A percentile compares a stretch with the other conserved stretches of the same genome.
phyloP scores from a whole-genome alignment of 257 asterid genomes.

The Gardenia jasminoides region DNA sequence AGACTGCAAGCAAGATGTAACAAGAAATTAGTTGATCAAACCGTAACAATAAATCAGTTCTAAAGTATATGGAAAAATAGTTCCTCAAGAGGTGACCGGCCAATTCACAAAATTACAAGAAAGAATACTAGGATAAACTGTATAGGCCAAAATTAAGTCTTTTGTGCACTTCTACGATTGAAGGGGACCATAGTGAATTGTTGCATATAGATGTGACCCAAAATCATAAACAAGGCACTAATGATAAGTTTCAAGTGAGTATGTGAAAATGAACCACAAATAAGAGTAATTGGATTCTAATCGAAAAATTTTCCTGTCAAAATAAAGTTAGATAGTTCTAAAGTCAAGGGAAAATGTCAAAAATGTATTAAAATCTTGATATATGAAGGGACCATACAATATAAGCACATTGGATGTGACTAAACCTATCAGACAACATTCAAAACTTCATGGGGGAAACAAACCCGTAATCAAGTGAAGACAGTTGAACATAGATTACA shows the following conservation, averaged over 20 bases:
- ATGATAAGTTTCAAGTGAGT: neutral
- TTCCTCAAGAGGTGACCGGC: no score
- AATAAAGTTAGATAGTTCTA: neutral
- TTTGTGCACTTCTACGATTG: neutral
- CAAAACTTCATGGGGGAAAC: neutral
- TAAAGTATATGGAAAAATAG: neutral
- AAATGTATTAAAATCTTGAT: no score
- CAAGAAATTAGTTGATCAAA: neutral
- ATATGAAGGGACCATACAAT: neutral
- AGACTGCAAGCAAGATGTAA: neutral
- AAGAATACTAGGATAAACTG: neutral
- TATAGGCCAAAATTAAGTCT: neutral
- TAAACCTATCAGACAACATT: no score
- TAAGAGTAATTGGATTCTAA: neutral
- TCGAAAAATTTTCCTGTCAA: neutral
- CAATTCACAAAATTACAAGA: neutral
- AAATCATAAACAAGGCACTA: neutral
- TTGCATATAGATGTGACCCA: neutral
- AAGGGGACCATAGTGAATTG: neutral
- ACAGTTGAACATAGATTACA: neutral
- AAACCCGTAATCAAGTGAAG: neutral
- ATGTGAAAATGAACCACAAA: neutral
- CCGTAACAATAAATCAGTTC: neutral
- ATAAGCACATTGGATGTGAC: neutral
- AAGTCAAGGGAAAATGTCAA: no score